Evolutionary conservation across 495 filamentous ascomycete genomes (phyloP), one percentile per base, ranked within the genome.

Genomic region (Penicillium ochrochloron): DNA sequence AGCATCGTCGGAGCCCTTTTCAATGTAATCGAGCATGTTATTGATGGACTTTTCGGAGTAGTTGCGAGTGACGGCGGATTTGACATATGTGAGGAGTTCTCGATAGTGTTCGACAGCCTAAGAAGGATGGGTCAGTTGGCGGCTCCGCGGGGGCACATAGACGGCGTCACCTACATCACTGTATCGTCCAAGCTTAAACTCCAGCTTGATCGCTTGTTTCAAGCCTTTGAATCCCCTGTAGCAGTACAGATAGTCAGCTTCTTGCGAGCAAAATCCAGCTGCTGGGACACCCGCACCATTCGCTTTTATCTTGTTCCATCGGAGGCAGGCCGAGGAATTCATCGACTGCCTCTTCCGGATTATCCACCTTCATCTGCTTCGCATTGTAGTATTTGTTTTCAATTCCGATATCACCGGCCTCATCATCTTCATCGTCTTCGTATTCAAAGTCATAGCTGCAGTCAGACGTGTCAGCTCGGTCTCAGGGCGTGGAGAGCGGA

Each of bases 351-450:
- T 91, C 93, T 69, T 96, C 89, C 3, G 96, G 92, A 64, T 90
- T 91, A 59, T 87, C 88, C 10, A 82, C 84, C 80, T 99, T 99
- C 78, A 96, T 89, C 77, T 97, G 93, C 80, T 99, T 99, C 29
- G 95, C 95, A 80, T 97, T 98, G 84, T 98, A 99, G 81, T 99
- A 99, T 80, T 97, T 97, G 82, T 99, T 99, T 76, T 98, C 96
- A 72, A 98, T 94, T 61, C 94, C 94, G 67, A 97, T 90, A 75
- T 97, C 91, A 23, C 90, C 92, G 41, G 83, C 86, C 51, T 97
- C 90, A 50, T 97, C 92, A 19, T 94, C 95, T 64, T 96, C 94
- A 63, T 91, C 89, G 67, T 94, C 92, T 72, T 94, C 91, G 77
- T 97, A 97, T 65, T 99, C 95, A 73, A 97, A 98, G 77, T 97